Evolutionary conservation across 805 yeast genomes (phyloP), one percentile per base, ranked within the genome.

Genomic region (Candida yuanshanica): DNA sequence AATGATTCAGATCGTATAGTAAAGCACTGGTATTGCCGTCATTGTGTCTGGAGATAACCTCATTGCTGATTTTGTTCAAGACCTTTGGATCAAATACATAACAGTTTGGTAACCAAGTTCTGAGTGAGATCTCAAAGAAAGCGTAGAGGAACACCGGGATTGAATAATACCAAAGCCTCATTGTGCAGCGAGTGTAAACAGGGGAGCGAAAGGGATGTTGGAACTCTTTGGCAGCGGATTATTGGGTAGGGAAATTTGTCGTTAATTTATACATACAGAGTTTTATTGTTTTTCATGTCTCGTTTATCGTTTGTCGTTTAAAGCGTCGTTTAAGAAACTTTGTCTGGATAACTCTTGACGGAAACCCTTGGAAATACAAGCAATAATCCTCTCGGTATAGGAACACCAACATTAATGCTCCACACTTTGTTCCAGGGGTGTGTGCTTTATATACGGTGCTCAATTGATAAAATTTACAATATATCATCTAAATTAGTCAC

Each of bases 1-100:
- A 70, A 2, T 71, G 70, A 25, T 85, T 76, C 46, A 91, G 66
- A 37, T 75, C 85, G 16, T 68, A 59, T 62, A 90, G 67, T 43
- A 90, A 62, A 3, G 71, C 79, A 70, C 35, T 63, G 4, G 32
- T 65, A 10, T 64, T 62, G 5, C 29, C 29, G 14, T 26, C 29
- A 9, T 5, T 26, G 16, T 26, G 29, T 26, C 29, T 26, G 4
- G 29, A 26, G 37, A 85, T 59, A 5, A 77, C 80, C 22, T 69
- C 74, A 50, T 74, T 67, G 39, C 80, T 78, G 38, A 91, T 60
- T 39, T 60, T 57, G 55, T 79, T 83, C 45, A 91, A 63, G 6
- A 69, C 74, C 6, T 63, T 66, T 35, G 75, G 74, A 59, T 91
- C 93, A 58, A 91, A 91, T 34, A 80, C 69, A 63, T 75, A 91